Evolutionary conservation across 768 basidiomycete species (phyloP).

Genomic region (Tulasnella sp.): DNA sequence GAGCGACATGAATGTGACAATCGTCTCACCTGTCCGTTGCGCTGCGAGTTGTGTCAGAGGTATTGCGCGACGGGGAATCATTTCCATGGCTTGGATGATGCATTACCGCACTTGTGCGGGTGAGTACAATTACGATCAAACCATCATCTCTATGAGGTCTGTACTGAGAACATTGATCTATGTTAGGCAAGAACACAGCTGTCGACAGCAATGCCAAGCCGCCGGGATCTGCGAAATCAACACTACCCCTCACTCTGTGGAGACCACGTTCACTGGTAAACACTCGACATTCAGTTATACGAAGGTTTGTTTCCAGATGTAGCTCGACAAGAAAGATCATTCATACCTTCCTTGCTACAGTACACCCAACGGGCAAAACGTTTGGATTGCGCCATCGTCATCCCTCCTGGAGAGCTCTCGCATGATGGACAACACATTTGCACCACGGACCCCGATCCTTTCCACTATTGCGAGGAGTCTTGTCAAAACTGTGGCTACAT

Average conservation of each 20-base stretch:
- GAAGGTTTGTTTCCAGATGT: slow-evolving; percentile 31
- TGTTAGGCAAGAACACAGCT: slow-evolving; percentile 42
- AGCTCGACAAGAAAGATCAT: background rate
- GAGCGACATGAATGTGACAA: slow-evolving; percentile 39
- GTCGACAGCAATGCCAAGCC: slow-evolving; percentile 32
- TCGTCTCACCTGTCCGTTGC: slow-evolving; percentile 37
- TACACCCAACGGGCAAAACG: slow-evolving; percentile 36
- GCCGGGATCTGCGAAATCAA: slow-evolving; percentile 48
- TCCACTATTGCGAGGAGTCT: slow-evolving; percentile 46
- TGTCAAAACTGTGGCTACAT: slow-evolving; percentile 48
- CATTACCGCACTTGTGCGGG: slow-evolving; percentile 47
- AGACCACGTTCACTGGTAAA: slow-evolving; percentile 48
- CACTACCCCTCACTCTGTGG: slow-evolving; percentile 44
- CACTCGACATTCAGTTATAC: slow-evolving; percentile 56
- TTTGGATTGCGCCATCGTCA: slow-evolving; percentile 36
- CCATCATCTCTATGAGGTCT: background rate
- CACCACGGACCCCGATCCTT: slow-evolving; percentile 31
- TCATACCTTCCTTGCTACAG: background rate
- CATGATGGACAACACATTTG: slow-evolving; percentile 43
- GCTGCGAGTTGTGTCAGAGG: slow-evolving; percentile 45
- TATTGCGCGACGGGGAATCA: slow-evolving; percentile 39
- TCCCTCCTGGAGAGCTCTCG: slow-evolving; percentile 32
- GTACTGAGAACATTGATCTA: background rate
- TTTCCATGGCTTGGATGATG: slow-evolving; percentile 37
- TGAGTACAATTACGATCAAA: slow-evolving; percentile 19